Percentiles rank a stretch among this genome's conserved stretches.
phyloP scores from a whole-genome alignment of 352 stramenopile species.

The Nothophytophthora sp. region DNA sequence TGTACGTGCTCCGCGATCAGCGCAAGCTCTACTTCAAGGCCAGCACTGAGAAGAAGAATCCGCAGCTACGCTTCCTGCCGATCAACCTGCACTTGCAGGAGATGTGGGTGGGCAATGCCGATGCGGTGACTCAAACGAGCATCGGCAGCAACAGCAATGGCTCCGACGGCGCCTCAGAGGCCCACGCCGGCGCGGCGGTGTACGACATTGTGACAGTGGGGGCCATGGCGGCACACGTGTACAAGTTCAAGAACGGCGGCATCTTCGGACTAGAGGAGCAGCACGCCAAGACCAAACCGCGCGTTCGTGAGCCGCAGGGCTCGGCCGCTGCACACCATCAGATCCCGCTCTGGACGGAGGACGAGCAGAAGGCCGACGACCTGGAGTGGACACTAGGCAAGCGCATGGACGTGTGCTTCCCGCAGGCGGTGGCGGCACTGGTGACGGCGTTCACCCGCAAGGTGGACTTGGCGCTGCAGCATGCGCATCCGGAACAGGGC shows the following conservation, averaged over 20 bases:
- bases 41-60: conserved; percentile 87
- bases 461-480: conserved; percentile 74
- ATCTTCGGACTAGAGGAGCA: conserved; percentile 78
- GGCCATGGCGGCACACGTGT: conserved; percentile 84
- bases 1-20: conserved; percentile 71
- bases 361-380: conserved; percentile 79
- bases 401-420: conserved; percentile 86
- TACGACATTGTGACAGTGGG: conserved; percentile 89
- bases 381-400: conserved; percentile 78
- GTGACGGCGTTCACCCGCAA: conserved; percentile 86
- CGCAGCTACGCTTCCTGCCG: conserved; percentile 73
- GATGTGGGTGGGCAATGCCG: conserved; percentile 79
- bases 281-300: conserved; percentile 67
- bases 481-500: conserved; percentile 40
- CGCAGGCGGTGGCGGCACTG: conserved; percentile 72
- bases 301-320: conserved; percentile 48
- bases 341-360: conserved; percentile 78
- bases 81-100: conserved; percentile 88
- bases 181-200: conserved; percentile 33
- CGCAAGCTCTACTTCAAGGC: conserved; percentile 87
- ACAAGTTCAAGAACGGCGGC: conserved; percentile 89
- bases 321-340: conserved; percentile 53
- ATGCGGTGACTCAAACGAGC: conserved; percentile 37
- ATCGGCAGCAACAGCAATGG: conserved; percentile 21
- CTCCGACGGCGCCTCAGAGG: conserved; percentile 20